Base-by-base conservation (phyloP, 257 asterid species). In the Paulownia fortunei region DNA sequence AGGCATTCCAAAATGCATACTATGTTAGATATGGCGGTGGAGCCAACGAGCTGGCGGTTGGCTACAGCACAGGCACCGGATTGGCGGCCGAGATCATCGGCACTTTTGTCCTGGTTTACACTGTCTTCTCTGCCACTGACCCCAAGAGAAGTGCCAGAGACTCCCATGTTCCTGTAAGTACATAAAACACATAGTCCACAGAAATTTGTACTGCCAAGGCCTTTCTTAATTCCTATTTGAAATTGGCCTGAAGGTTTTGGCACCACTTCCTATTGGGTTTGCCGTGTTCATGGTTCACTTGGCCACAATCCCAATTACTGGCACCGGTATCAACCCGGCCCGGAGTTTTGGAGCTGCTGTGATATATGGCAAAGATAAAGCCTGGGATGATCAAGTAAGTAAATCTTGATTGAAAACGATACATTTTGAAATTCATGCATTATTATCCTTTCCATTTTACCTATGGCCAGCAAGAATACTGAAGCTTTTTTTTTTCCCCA, bases 131-230 rank as follows among this genome's bases (percentile, higher is more conserved):
- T 0, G 91, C 91, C 46, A 87, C 91, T 24, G 91, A 87, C 30
- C 88, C 91, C 32, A 87, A 87, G 79, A 83, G 91, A 65, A 87
- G 21, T 34, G 91, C 91, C 58, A 76, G 91, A 79, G 91, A 87
- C 82, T 87, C 89, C 41, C 90, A 86, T 65, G 85, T 86, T 12
- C 90, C 90, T 11, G 90, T 86, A 74, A 72, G 81, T 30, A 23
- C n/a, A n/a, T n/a, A n/a, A 0, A 34, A 47, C n/a, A n/a, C n/a
- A n/a, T n/a, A n/a, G n/a, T n/a, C n/a, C n/a, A n/a, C n/a, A n/a
- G n/a, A n/a, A n/a, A n/a, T n/a, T n/a, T n/a, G n/a, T n/a, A n/a
- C n/a, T n/a, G n/a, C n/a, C n/a, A n/a, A n/a, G n/a, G n/a, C n/a
- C n/a, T n/a, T n/a, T 18, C n/a, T 18, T 59, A 59, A 10, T 60